Base-by-base conservation (phyloP, 306 rosid genomes). In the Pterocarpus santalinus region DNA sequence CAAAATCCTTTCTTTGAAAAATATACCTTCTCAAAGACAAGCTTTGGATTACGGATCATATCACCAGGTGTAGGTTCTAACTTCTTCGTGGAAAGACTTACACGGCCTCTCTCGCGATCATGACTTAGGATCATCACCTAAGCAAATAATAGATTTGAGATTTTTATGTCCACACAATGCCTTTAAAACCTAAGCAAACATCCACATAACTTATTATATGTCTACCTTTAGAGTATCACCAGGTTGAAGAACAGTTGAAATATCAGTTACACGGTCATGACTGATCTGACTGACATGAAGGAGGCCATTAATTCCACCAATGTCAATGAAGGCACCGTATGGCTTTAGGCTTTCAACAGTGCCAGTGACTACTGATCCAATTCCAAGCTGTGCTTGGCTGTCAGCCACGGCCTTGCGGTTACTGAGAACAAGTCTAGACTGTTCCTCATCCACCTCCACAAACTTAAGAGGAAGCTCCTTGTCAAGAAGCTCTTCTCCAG, bases 231-330 rank as follows among this genome's bases (percentile, higher is more conserved):
- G 92, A 63, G 89, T 84, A 77, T 95, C 99, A 16, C 99, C 97
- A 77, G 99, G 97, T 82, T 93, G 97, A 86, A 95, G 95, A 84
- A 91, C 97, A 1, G 97, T 93, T 9, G 84, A 90, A 82, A 95
- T 91, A 84, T 95, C 99, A 32, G 95, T 78, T 76, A 95, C 91
- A 13, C 97, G 92, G 73, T 95, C 97, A 77, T 95, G 97, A 82
- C 99, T 95, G 80, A 95, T 95, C 87, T 95, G 99, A 89, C 99
- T 95, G 72, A 95, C 98, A 60, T 95, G 99, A 86, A 95, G 99
- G 82, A 95, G 98, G 82, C 99, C 99, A 64, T 89, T 95, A 78
- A 95, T 90, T 80, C 99, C 99, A 73, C 99, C 99, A 82, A 95
- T 95, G 81, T 95, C 99, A 55, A 95, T 78, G 73, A 95, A 95